phyloP scores from a whole-genome alignment of 1,139 yeast genomes.

The Chernovozyma sophiae-reginae region DNA sequence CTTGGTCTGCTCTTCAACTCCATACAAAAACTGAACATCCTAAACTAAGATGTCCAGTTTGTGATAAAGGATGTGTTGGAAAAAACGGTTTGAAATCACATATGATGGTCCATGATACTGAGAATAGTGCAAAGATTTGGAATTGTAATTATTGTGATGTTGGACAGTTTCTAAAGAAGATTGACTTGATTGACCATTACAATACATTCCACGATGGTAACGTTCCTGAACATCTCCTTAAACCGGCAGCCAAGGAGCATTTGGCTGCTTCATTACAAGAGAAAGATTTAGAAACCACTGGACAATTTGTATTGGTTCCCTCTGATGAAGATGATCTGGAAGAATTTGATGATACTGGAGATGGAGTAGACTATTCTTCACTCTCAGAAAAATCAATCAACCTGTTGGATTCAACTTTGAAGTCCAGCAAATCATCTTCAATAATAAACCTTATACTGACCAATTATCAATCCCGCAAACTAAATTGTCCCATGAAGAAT shows the following conservation, averaged over 20 bases:
- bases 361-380: slow-evolving; percentile 11
- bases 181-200: slow-evolving; percentile 41
- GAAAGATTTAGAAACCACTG: slow-evolving; percentile 9
- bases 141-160: slow-evolving; percentile 50
- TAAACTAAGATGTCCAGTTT: slow-evolving; percentile 56
- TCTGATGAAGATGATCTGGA: slow-evolving; percentile 14
- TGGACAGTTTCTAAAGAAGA: slow-evolving; percentile 32
- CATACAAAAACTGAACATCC: slow-evolving; percentile 78
- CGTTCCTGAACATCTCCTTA: slow-evolving; percentile 31
- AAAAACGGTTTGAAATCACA: slow-evolving; percentile 67
- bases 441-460: slow-evolving; percentile 35
- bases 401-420: slow-evolving; percentile 19
- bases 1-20: slow-evolving; percentile 72
- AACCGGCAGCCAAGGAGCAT: slow-evolving; percentile 20
- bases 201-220: slow-evolving; percentile 39
- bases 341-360: slow-evolving; percentile 13
- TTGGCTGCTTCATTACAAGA: slow-evolving; percentile 20
- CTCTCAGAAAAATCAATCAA: slow-evolving; percentile 24
- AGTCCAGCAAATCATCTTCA: slow-evolving; percentile 18
- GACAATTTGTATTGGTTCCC: slow-evolving; percentile 5
- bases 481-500: slow-evolving; percentile 42
- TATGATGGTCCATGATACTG: slow-evolving; percentile 54
- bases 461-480: slow-evolving; percentile 27
- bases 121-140: slow-evolving; percentile 54
- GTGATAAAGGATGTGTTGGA: slow-evolving; percentile 76